Base-by-base conservation (phyloP, 495 filamentous ascomycete genomes). In the Cetradonia linearis region DNA sequence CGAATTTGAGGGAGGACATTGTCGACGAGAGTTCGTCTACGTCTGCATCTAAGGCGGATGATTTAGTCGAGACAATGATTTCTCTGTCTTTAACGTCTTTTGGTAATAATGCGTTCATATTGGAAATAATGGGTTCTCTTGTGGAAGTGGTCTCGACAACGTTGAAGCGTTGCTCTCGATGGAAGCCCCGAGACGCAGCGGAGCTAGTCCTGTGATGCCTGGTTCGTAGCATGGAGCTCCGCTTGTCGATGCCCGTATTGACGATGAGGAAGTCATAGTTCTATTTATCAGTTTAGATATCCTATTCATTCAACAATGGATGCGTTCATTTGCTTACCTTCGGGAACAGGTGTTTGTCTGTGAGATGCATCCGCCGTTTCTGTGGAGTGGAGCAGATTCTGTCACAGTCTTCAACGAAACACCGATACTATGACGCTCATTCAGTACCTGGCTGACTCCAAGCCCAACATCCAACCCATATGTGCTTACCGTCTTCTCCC, bases 271-370 rank as follows among this genome's bases (percentile, higher is more conserved):
- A 97, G 68, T 96, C 92, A 69, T 91, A 98, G 61, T 88, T 86
- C 78, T 83, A 54, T 20, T 3, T 31, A 27, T 6, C 2, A 10
- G 36, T 60, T 44, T 53, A 47, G 30, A 3, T 13, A 36, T 40
- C 16, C 6, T 8, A 34, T 20, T 36, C 8, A 52, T n/a, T 2
- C 5, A 48, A 40, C 3, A 20, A n/a, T 10, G 11, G 2, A 11
- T 25, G 25, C 1, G 23, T 2, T 48, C 25, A 28, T 20, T 23
- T 20, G 56, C 66, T 65, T 72, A 81, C 81, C 73, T 82, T 85
- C 6, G 92, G 93, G 70, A 93, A 98, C 76, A 87, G 82, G 67
- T 98, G 93, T 72, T 96, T 96, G 70, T 95, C 92, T 60, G 92
- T 88, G 28, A 95, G 73, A 72, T 98, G 93, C 69, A 88, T 81